Base-by-base conservation (phyloP, 2,329 filamentous ascomycete species). In the Raffaelea deltoideospora region DNA sequence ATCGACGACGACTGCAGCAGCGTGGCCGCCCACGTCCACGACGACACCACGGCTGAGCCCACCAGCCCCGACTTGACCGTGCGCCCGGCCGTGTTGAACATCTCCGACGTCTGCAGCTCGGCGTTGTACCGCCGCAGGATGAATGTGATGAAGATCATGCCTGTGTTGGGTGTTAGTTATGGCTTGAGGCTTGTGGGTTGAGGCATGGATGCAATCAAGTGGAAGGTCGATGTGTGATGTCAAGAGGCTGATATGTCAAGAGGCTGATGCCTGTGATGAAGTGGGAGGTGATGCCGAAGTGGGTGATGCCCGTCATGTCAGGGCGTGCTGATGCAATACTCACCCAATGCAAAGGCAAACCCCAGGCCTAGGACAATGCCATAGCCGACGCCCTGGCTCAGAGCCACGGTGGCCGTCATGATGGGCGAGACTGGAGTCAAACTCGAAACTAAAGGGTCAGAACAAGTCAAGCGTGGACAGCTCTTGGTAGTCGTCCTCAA, bases 21-120 rank as follows among this genome's bases (percentile, higher is more conserved):
- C 0, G 83, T 90, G 18, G 83, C 85, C 1, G 84, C 85, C 85
- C 85, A 93, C 0, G 86, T 93, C 86, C 87, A 94, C 5, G 79
- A 86, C 14, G 80, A 87, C 4, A 93, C 84, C n/a, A 94, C 86
- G 14, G 85, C 86, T 5, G 83, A 82, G 10, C 83, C 82, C 1
- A 93, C 84, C 13, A 94, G 66, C 31, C 86, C 87, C 9, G 83
- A 86, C 53, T 93, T 94, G 46, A 94, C 83, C 2, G 82, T 86
- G 43, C 87, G 69, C 15, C 85, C 85, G 34, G 86, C 86, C 0
- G 86, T 93, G 44, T 72, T 86, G 65, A 94, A 94, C 73, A 86
- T 90, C 60, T 94, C 86, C 0, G 81, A 87, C 0, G 87, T 94
- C 55, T 93, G 85, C 3, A 87, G 63, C 54, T 90, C 85, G 34